Base-by-base conservation (phyloP, 75 land plant genomes). In the Adiantum capillusveneris region DNA sequence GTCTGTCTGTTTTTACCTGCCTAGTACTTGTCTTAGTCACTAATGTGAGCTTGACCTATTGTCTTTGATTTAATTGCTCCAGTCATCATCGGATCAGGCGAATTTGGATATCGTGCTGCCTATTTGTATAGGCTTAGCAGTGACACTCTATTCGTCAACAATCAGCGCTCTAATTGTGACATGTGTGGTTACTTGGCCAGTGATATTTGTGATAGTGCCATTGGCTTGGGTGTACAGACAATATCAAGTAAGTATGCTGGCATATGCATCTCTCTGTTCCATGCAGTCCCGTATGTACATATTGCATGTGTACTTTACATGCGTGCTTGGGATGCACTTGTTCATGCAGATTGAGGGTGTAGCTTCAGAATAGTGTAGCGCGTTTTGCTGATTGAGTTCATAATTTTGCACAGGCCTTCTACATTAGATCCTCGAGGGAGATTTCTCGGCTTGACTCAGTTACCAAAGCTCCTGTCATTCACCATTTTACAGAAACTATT, bases 391-490 rank as follows among this genome's bases (percentile, higher is more conserved):
- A n/a, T 39, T 39, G 42, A 39, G 7, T 39, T 13, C 13, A 9
- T 13, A 39, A 39, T 39, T 39, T 39, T 84, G 49, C 58, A 92
- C 95, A 78, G 82, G 17, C n/a, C n/a, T 92, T 79, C 44, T 92
- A 73, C 53, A 80, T 92, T 46, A 17, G 84, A 37, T 60, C 96
- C 25, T 93, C 96, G 25, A 74, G 98, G 7, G 98, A 93, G 67
- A 41, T 93, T 42, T 89, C 98, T 18, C 79, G 98, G 11, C 75
- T 93, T 0, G 96, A 90, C 39, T 81, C 90, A n/a, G 84, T 93
- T 54, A 89, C 91, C 1, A 86, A 93, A 63, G 98, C 98, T 29
- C 98, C 98, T 22, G 85, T 93, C 1, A 89, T 93, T 50, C 85
- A 87, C 67, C 97, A 92, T 60, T 92, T 92, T 64, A 79, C 95